Evolutionary conservation across 176 grass and related monocot genomes (phyloP).

Genomic region (Tillandsia leiboldiana): DNA sequence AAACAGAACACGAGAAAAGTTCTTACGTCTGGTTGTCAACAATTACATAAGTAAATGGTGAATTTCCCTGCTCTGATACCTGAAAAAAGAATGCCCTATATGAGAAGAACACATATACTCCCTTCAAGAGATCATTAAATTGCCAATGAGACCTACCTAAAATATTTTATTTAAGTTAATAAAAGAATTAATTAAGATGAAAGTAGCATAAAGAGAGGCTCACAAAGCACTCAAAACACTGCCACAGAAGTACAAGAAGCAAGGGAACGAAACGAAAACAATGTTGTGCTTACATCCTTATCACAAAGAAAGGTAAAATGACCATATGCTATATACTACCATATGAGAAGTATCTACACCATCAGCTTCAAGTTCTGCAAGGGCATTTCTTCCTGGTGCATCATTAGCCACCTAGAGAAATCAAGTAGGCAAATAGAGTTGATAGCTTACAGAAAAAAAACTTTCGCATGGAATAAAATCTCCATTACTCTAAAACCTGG

Average conservation of each 20-base stretch:
- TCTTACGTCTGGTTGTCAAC: slow-evolving; percentile 90
- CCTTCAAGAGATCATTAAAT: not conserved
- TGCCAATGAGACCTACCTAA: not conserved
- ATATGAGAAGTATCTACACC: slow-evolving; percentile 71
- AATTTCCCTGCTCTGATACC: slow-evolving; percentile 62
- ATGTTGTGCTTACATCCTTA: not conserved
- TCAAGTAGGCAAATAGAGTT: not conserved
- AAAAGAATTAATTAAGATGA: too few species aligned
- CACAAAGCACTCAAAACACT: too few species aligned
- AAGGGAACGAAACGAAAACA: not conserved
- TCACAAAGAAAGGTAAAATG: not conserved
- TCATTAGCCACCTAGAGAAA: slow-evolving; percentile 46
- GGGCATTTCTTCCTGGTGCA: slow-evolving; percentile 48
- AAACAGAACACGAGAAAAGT: slow-evolving; percentile 8
- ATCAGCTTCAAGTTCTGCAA: slow-evolving; percentile 62
- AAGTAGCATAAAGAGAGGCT: too few species aligned
- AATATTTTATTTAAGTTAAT: not conserved
- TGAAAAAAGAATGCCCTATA: slow-evolving; percentile 26
- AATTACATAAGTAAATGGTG: slow-evolving; percentile 92
- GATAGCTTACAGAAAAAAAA: not conserved
- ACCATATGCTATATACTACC: slow-evolving; percentile 30
- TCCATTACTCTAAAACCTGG: not conserved
- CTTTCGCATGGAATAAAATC: not conserved
- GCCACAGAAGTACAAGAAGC: not conserved
- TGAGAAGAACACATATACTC: not conserved